Evolutionary conservation across 495 filamentous ascomycete species (phyloP).

Genomic region (Recurvomyces mirabilis): DNA sequence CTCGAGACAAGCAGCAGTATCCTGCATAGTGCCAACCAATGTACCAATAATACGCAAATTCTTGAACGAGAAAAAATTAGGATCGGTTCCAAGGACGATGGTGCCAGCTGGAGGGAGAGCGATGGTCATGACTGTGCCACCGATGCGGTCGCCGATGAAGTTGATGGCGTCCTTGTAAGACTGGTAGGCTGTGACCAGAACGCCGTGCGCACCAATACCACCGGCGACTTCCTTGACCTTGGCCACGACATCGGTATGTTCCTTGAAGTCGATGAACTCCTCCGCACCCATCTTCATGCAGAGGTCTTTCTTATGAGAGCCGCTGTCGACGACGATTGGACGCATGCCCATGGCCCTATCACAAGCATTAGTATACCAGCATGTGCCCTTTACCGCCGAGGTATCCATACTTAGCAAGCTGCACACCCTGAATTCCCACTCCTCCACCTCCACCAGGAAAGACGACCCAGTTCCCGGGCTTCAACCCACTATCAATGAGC

Average conservation of each 20-base stretch:
- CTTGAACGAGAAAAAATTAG: slow-evolving; percentile 33
- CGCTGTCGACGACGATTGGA: slow-evolving; percentile 42
- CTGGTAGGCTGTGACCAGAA: slow-evolving; percentile 40
- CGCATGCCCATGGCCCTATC: slow-evolving; percentile 42
- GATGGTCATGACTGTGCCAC: slow-evolving; percentile 38
- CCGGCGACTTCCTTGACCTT: slow-evolving; percentile 35
- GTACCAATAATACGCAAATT: slow-evolving; percentile 40
- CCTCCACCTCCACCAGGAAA: slow-evolving; percentile 37
- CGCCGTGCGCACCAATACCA: slow-evolving; percentile 40
- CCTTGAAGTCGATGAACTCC: slow-evolving; percentile 40
- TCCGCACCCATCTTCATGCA: slow-evolving; percentile 40
- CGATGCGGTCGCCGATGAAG: slow-evolving; percentile 35
- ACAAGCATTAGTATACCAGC: too few relatives aligned
- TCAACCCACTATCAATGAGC: slow-evolving; percentile 30
- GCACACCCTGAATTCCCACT: slow-evolving; percentile 34
- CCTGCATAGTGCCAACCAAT: slow-evolving; percentile 37
- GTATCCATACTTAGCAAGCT: slow-evolving; percentile 31
- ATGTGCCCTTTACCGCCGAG: too few relatives aligned
- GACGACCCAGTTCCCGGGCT: slow-evolving; percentile 34
- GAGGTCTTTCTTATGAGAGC: slow-evolving; percentile 33
- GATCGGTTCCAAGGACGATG: slow-evolving; percentile 33
- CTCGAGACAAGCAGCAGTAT: slow-evolving; percentile 36
- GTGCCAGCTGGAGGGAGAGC: slow-evolving; percentile 27
- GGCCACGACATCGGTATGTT: slow-evolving; percentile 29
- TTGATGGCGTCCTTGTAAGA: slow-evolving; percentile 32